These are phyloP conservation scores for Xylariaceae sp. DNA, from an alignment of 2,329 filamentous ascomycete species.

Conservation along the genomic window DNA sequence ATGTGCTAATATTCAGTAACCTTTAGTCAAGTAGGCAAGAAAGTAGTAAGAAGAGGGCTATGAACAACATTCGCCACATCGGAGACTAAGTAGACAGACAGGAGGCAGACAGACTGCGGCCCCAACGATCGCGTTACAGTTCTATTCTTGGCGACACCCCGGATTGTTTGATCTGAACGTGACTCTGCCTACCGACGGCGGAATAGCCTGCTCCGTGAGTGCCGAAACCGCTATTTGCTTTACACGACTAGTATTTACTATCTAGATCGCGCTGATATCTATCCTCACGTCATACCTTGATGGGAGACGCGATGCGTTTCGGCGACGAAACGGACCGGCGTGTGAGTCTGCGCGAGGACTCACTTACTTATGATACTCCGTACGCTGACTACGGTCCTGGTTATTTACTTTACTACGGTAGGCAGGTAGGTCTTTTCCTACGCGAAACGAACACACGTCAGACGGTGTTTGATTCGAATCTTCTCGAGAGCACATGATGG, in stretches of 20 bases:
- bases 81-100: background rate
- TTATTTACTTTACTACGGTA: no score
- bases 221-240: background rate
- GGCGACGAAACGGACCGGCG: no score
- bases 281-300: no score
- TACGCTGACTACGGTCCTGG: no score
- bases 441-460: background rate
- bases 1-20: no score
- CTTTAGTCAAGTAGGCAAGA: background rate
- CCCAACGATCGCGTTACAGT: background rate
- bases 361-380: no score
- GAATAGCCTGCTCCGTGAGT: background rate
- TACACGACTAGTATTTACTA: no score
- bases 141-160: background rate
- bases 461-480: background rate
- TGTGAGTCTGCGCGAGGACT: no score
- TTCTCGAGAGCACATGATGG: background rate
- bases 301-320: no score
- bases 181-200: background rate
- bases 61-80: background rate
- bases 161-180: background rate
- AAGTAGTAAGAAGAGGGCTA: background rate
- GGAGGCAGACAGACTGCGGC: background rate
- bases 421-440: no score
- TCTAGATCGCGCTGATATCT: no score